A percentile compares a stretch with the other conserved stretches of the same genome.
Evolutionary conservation across 1,284 basidiomycete genomes (phyloP).

Genomic region (Rhodotorula sp.): DNA sequence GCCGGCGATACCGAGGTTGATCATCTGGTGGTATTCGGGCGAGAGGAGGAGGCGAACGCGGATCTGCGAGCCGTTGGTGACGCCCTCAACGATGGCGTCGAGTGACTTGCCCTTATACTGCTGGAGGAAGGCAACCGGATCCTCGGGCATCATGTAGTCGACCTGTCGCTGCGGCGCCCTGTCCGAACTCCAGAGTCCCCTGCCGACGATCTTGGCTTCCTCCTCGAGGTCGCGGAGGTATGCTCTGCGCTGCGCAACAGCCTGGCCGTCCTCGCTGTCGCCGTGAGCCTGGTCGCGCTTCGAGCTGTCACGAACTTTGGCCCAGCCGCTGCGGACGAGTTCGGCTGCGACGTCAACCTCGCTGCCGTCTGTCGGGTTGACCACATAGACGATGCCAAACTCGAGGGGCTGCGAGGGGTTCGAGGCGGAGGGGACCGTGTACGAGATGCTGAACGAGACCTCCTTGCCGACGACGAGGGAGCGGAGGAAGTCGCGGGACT

Average conservation of each 20-base stretch:
- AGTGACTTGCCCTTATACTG: conserved; percentile 88
- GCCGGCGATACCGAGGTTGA: conserved; percentile 80
- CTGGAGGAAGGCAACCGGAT: conserved; percentile 81
- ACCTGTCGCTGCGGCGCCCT: conserved; percentile 55
- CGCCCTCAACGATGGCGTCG: conserved; percentile 89
- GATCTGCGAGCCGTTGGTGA: conserved; percentile 87
- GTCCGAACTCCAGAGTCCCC: conserved; percentile 63
- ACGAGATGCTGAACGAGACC: conserved; percentile 71
- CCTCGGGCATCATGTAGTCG: conserved; percentile 82
- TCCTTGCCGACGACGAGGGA: conserved; percentile 83
- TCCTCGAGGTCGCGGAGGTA: conserved; percentile 60
- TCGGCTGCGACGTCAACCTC: conserved; percentile 68
- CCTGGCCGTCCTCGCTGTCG: conserved; percentile 51
- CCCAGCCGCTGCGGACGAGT: conserved; percentile 83
- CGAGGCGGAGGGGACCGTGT: conserved; percentile 68
- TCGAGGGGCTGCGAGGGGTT: conserved; percentile 60
- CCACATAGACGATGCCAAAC: conserved; percentile 68
- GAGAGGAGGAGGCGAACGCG: conserved; percentile 85
- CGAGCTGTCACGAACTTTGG: conserved; percentile 79
- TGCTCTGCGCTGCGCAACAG: conserved; percentile 34
- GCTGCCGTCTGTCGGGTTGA: conserved; percentile 14
- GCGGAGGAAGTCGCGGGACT: conserved; percentile 88
- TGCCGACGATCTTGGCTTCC: conserved; percentile 62
- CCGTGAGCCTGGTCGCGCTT: conserved; percentile 59
- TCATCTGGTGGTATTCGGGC: conserved; percentile 80